Percentiles rank a stretch among this genome's conserved stretches.
Evolutionary conservation across 2,329 filamentous ascomycete species (phyloP).

Genomic region (Ramichloridium luteum): DNA sequence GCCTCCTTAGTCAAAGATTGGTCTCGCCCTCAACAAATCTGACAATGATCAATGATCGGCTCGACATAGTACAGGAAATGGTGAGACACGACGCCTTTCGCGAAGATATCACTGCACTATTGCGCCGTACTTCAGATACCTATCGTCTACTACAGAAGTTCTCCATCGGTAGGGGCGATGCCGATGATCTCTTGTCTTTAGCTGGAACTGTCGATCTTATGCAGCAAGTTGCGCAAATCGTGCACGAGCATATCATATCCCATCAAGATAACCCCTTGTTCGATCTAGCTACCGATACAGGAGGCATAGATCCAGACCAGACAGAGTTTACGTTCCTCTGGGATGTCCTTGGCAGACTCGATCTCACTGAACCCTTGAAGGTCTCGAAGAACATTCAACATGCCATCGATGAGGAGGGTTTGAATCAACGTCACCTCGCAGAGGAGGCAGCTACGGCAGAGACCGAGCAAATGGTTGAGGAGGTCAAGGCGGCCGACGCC

Average conservation of each 20-base stretch:
- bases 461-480: constrained; percentile 61
- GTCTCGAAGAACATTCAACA: constrained; percentile 60
- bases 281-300: constrained; percentile 17
- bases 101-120: constrained; percentile 54
- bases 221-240: constrained; percentile 46
- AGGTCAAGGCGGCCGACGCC: constrained; percentile 56
- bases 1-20: constrained; percentile 75
- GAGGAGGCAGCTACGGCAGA: constrained; percentile 60
- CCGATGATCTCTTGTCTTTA: constrained; percentile 77
- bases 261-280: constrained; percentile 18
- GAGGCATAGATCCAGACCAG: constrained; percentile 13
- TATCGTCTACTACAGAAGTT: constrained; percentile 90
- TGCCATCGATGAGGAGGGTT: constrained; percentile 84
- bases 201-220: constrained; percentile 70
- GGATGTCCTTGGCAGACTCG: constrained; percentile 42
- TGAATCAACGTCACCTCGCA: constrained; percentile 66
- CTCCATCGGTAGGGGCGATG: constrained; percentile 77
- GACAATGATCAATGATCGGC: constrained; percentile 60
- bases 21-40: constrained; percentile 80
- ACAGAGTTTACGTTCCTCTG: constrained; percentile 19
- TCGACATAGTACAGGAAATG: constrained; percentile 71
- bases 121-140: constrained; percentile 70
- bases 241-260: constrained; percentile 23
- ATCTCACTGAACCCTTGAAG: constrained; percentile 52
- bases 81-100: constrained; percentile 54